phyloP scores from a whole-genome alignment of 2,329 filamentous ascomycete species.

The Arthroderma uncinatum region DNA sequence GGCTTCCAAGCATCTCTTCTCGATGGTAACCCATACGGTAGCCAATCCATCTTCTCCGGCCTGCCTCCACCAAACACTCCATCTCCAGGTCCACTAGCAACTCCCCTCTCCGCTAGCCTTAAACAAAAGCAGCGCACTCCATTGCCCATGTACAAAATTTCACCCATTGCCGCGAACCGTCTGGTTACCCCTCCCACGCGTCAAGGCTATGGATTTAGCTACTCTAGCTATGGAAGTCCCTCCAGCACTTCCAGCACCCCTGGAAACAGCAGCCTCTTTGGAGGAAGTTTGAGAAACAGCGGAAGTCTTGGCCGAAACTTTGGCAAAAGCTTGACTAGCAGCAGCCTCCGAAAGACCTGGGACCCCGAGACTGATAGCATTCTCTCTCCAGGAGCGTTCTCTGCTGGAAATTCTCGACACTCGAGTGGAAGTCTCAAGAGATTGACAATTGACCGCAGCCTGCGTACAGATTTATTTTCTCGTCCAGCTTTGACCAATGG shows the following conservation, averaged over 20 bases:
- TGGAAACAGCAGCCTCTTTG: slow-evolving; percentile 53
- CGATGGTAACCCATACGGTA: slow-evolving; percentile 82
- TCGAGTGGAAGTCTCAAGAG: slow-evolving; percentile 71
- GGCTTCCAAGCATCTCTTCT: slow-evolving; percentile 65
- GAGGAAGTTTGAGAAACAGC: slow-evolving; percentile 24
- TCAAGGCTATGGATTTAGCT: slow-evolving; percentile 76
- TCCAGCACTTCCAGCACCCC: slow-evolving; percentile 60
- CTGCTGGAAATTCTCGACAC: slow-evolving; percentile 53
- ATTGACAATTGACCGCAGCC: slow-evolving; percentile 78
- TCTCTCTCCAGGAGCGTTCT: slow-evolving; percentile 73
- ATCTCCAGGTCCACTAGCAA: slow-evolving; percentile 79
- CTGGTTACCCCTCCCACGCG: slow-evolving; percentile 75
- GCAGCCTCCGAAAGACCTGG: slow-evolving; percentile 71
- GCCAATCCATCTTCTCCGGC: slow-evolving; percentile 70
- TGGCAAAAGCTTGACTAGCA: slow-evolving; percentile 79
- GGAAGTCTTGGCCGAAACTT: slow-evolving; percentile 54
- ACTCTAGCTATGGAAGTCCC: slow-evolving; percentile 82
- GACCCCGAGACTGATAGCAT: slow-evolving; percentile 70
- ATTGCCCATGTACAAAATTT: slow-evolving; percentile 76
- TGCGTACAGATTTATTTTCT: slow-evolving; percentile 56
- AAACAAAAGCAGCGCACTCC: slow-evolving; percentile 71
- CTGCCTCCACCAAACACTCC: slow-evolving; percentile 52
- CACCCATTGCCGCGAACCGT: slow-evolving; percentile 66
- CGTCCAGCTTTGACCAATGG: slow-evolving; percentile 29
- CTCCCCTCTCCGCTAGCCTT: slow-evolving; percentile 65